phyloP scores from a whole-genome alignment of 1,284 basidiomycete genomes.

The Melampsora larici-populina region DNA sequence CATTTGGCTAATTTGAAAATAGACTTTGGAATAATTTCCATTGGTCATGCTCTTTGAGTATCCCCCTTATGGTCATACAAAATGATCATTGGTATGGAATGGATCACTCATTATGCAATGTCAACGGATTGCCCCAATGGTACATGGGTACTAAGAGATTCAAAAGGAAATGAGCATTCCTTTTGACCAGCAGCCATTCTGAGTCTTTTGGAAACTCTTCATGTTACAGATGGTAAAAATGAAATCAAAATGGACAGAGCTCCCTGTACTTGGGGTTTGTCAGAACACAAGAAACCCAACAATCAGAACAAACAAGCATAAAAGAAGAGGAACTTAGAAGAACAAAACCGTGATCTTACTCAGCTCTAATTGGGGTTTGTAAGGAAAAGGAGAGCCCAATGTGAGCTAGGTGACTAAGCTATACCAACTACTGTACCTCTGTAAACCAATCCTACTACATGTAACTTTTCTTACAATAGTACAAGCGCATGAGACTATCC shows the following conservation, averaged over 20 bases:
- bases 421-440: no score
- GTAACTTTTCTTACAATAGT: neutral
- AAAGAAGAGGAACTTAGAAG: no score
- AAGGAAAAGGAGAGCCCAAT: neutral
- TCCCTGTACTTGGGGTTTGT: neutral
- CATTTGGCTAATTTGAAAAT: neutral
- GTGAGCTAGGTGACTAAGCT: neutral
- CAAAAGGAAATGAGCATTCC: no score
- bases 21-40: neutral
- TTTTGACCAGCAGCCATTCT: neutral
- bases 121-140: slow-evolving; percentile 13
- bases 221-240: neutral
- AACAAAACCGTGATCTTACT: no score
- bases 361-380: no score
- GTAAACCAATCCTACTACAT: no score
- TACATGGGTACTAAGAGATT: neutral
- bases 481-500: neutral
- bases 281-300: neutral
- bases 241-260: neutral
- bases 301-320: neutral
- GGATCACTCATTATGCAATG: slow-evolving; percentile 5
- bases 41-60: neutral
- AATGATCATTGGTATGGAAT: slow-evolving; percentile 12
- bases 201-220: neutral
- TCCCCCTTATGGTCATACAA: neutral